phyloP scores from a whole-genome alignment of 768 basidiomycete genomes.

The Solioccasus polychromus region DNA sequence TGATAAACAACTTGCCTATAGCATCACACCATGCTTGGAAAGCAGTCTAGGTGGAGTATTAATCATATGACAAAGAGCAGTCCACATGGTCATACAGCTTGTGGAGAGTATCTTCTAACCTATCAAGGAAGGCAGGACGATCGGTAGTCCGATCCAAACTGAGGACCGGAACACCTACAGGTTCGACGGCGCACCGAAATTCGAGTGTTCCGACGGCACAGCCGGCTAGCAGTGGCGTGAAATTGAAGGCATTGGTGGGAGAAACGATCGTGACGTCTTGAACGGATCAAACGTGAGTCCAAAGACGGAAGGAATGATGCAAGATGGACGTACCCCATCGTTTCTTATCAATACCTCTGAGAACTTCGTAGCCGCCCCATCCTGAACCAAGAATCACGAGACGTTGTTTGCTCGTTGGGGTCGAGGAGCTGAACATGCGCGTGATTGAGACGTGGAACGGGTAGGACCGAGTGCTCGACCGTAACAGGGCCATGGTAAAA shows the following conservation, averaged over 20 bases:
- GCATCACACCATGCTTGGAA: conserved; percentile 78
- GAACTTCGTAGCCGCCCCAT: conserved; percentile 74
- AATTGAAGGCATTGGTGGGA: conserved; percentile 47
- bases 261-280: conserved; percentile 66
- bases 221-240: conserved; percentile 46
- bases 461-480: conserved; percentile 5
- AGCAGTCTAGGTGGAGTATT: conserved; percentile 39
- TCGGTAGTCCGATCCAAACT: conserved; percentile 3
- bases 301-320: background rate
- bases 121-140: conserved; percentile 18
- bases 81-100: conserved; percentile 43
- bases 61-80: background rate
- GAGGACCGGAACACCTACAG: conserved; percentile 43
- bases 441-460: conserved; percentile 1
- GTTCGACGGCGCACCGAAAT: conserved; percentile 76
- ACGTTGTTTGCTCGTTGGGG: conserved; percentile 32
- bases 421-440: conserved; percentile 41
- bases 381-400: conserved; percentile 74
- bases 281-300: conserved; percentile 4
- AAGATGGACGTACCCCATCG: conserved; percentile 53
- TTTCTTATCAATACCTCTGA: conserved; percentile 66
- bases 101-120: conserved; percentile 56
- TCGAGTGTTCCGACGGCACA: conserved; percentile 83
- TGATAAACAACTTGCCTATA: conserved; percentile 45
- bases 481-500: conserved; percentile 16